Conservation (phyloP, 306 rosid species). For the Vigna nakashimae region DNA sequence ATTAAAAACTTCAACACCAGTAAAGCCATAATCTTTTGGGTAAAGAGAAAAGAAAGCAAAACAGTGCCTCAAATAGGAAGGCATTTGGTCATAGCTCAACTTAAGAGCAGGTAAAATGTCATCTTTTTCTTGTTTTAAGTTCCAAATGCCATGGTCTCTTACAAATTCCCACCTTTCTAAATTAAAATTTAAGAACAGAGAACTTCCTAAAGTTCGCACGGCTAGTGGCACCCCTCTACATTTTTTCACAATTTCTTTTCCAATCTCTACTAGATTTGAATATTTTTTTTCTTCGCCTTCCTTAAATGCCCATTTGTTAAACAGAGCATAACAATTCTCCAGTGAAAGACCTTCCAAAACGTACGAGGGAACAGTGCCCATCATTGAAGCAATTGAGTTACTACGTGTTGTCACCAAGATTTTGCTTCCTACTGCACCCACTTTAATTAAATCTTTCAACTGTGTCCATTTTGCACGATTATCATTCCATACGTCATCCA, state of each 20-base stretch:
- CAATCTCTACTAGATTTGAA: background rate
- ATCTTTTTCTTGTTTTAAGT: background rate
- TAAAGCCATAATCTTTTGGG: background rate
- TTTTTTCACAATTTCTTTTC: constrained; percentile 36
- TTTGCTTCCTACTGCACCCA: background rate
- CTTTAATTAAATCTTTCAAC: constrained; percentile 20
- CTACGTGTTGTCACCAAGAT: constrained; percentile 31
- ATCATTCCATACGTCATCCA: constrained; percentile 36
- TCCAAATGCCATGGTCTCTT: constrained; percentile 1
- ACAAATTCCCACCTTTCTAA: constrained; percentile 9
- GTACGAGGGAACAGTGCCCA: background rate
- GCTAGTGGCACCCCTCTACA: constrained; percentile 5
- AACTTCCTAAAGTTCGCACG: constrained; percentile 13
- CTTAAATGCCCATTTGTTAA: constrained; percentile 36
- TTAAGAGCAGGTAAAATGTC: constrained; percentile 21
- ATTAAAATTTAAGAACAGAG: background rate
- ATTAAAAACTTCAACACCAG: background rate
- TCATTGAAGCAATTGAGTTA: constrained; percentile 33
- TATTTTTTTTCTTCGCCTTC: constrained; percentile 2
- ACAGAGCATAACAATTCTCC: background rate
- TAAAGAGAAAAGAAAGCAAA: constrained; percentile 13
- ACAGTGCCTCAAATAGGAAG: constrained; percentile 8
- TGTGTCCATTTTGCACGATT: constrained; percentile 30
- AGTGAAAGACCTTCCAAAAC: background rate
- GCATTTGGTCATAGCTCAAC: constrained; percentile 37